A percentile compares a stretch with the other conserved stretches of the same genome.
phyloP scores from a whole-genome alignment of 2,329 filamentous ascomycete genomes.

The Colletotrichum falcatum region DNA sequence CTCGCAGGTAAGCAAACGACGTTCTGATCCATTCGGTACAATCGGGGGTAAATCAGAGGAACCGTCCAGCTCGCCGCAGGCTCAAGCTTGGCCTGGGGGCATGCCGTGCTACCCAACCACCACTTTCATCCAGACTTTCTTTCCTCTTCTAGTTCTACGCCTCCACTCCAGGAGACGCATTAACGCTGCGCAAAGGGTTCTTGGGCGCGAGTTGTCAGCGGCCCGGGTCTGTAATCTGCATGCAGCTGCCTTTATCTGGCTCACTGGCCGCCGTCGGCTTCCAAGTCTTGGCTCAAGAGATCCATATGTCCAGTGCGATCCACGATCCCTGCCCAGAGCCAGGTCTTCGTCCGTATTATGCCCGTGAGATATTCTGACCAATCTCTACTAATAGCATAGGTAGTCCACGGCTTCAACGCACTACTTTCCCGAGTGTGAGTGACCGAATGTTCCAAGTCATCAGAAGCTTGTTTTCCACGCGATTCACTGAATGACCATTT shows the following conservation, averaged over 20 bases:
- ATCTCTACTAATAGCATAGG: conserved; percentile 7
- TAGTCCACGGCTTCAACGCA: conserved; percentile 1
- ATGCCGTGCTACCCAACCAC: conserved; percentile 25
- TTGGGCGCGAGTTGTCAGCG: neutral
- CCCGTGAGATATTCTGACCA: neutral
- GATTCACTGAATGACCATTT: neutral
- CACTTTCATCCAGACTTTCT: neutral
- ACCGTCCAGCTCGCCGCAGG: neutral
- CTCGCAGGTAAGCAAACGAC: neutral
- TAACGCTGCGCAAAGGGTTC: conserved; percentile 6
- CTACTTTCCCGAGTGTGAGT: neutral
- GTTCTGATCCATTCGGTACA: neutral
- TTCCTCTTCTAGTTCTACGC: neutral
- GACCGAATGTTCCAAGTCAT: neutral
- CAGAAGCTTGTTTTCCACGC: conserved; percentile 27
- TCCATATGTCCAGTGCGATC: neutral
- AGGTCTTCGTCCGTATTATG: neutral
- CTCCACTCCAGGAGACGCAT: conserved; percentile 1
- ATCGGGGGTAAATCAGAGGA: neutral
- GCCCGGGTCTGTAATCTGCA: neutral
- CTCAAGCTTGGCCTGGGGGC: conserved; percentile 16
- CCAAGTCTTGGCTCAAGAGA: neutral
- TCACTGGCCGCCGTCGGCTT: conserved; percentile 5
- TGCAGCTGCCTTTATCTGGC: conserved; percentile 10
- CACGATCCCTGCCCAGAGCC: neutral